Conservation (phyloP, 257 asterid species). For the Lithospermum erythrorhizon region DNA sequence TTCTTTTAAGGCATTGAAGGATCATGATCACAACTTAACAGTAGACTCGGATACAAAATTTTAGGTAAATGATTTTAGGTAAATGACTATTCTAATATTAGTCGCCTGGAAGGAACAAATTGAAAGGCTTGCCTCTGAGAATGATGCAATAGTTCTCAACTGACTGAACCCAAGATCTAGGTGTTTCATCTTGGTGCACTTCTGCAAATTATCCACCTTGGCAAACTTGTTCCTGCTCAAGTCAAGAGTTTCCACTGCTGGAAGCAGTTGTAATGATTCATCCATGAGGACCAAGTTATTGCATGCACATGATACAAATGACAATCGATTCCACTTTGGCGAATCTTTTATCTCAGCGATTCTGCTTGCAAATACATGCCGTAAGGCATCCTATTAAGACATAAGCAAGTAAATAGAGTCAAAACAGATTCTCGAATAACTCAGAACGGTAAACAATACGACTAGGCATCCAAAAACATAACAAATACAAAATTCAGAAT, state of each 20-base stretch:
- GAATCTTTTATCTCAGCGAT: slow-evolving; percentile 78
- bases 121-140: slow-evolving; percentile 50
- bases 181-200: slow-evolving; percentile 71
- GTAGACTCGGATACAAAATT: background rate
- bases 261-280: slow-evolving; percentile 92
- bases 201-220: slow-evolving; percentile 80
- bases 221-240: slow-evolving; percentile 86
- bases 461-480: too few species aligned
- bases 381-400: slow-evolving; percentile 60
- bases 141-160: slow-evolving; percentile 68
- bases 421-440: background rate
- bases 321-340: slow-evolving; percentile 75
- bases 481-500: too few species aligned
- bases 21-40: too few species aligned
- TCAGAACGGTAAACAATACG: background rate
- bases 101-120: background rate
- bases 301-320: slow-evolving; percentile 80
- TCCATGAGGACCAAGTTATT: slow-evolving; percentile 87
- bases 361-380: slow-evolving; percentile 87
- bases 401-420: slow-evolving; percentile 11
- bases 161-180: slow-evolving; percentile 89
- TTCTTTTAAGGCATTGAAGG: background rate
- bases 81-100: too few species aligned
- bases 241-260: slow-evolving; percentile 83
- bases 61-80: too few species aligned